phyloP scores from a whole-genome alignment of 352 stramenopile genomes.

The Thalassiosira hispida region DNA sequence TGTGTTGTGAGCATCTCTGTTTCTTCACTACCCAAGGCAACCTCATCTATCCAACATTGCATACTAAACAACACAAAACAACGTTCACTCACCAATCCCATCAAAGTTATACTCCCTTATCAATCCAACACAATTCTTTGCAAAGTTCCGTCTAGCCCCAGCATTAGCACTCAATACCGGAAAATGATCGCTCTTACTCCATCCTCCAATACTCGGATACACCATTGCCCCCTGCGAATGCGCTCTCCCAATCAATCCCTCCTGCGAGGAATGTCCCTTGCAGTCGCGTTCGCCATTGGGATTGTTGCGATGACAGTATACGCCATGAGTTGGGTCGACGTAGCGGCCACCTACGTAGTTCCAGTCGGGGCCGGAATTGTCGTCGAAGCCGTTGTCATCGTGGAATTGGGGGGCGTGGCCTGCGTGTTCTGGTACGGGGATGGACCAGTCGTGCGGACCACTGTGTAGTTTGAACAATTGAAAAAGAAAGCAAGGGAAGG shows the following conservation, averaged over 20 bases:
- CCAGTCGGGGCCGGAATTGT: slow-evolving; percentile 25
- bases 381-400: slow-evolving; percentile 62
- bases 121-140: slow-evolving; percentile 62
- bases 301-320: slow-evolving; percentile 45
- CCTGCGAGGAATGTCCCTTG: slow-evolving; percentile 21
- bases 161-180: slow-evolving; percentile 32
- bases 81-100: slow-evolving; percentile 42
- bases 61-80: background rate
- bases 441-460: slow-evolving; percentile 49
- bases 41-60: no score
- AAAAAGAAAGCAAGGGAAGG: background rate
- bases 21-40: no score
- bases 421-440: background rate
- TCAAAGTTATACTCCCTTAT: slow-evolving; percentile 62
- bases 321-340: slow-evolving; percentile 18
- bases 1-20: no score
- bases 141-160: slow-evolving; percentile 48
- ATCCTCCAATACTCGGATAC: slow-evolving; percentile 56
- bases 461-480: background rate
- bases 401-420: slow-evolving; percentile 62
- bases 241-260: slow-evolving; percentile 50
- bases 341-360: slow-evolving; percentile 55
- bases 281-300: slow-evolving; percentile 50
- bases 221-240: slow-evolving; percentile 50
- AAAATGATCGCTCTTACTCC: slow-evolving; percentile 46